Conservation (phyloP, 75 land plant genomes). For the Selaginella tamariscina region DNA sequence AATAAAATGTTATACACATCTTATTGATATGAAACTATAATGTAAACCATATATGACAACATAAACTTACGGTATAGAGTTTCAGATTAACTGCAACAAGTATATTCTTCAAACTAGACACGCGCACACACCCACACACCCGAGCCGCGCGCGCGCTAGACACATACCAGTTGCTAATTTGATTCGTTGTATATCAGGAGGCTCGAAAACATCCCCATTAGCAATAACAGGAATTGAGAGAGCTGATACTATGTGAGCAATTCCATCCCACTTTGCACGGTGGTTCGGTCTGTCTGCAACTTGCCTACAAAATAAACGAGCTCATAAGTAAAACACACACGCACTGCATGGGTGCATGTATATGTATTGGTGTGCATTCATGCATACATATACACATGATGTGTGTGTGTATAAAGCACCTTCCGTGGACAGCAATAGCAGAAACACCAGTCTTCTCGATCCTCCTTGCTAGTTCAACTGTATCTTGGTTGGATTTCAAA, state of each 20-base stretch:
- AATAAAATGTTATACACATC: background rate
- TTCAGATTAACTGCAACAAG: too few species aligned
- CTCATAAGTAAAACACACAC: background rate
- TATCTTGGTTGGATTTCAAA: conserved; percentile 49
- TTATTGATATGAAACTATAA: background rate
- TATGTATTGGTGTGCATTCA: background rate
- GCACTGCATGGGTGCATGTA: background rate
- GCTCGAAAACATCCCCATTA: conserved; percentile 82
- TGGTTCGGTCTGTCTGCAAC: conserved; percentile 74
- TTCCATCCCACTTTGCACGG: conserved; percentile 85
- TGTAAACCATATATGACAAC: too few species aligned
- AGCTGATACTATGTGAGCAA: conserved; percentile 66
- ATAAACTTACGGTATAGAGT: too few species aligned
- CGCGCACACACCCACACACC: too few species aligned
- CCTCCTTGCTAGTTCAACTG: conserved; percentile 70
- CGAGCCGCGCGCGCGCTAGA: too few species aligned
- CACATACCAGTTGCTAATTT: conserved; percentile 48
- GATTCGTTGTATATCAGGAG: conserved; percentile 64
- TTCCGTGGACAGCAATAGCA: conserved; percentile 93
- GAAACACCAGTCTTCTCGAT: conserved; percentile 85
- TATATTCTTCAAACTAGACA: too few species aligned
- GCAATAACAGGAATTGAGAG: conserved; percentile 87
- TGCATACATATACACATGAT: too few species aligned
- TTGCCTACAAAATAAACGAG: conserved; percentile 33
- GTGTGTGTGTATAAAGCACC: too few species aligned